phyloP scores from a whole-genome alignment of 176 grass and related monocot species.

The Musa itinerans region DNA sequence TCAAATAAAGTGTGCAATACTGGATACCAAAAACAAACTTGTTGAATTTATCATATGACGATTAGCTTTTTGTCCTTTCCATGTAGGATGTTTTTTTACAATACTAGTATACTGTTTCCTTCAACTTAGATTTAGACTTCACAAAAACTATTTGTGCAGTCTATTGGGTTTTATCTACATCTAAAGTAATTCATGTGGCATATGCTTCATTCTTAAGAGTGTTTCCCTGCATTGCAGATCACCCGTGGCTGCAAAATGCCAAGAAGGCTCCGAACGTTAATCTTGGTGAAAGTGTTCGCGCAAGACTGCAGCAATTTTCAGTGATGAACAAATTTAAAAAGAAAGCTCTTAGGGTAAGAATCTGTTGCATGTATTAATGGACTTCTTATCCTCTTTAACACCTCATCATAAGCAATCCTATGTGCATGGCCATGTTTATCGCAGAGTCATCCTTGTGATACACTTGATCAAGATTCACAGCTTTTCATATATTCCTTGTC shows the following conservation, averaged over 20 bases:
- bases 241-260: conserved; percentile 14
- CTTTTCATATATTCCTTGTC: neutral
- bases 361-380: neutral
- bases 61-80: neutral
- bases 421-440: neutral
- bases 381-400: neutral
- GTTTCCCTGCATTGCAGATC: conserved; percentile 6
- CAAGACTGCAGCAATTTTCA: conserved; percentile 18
- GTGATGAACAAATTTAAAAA: conserved; percentile 25
- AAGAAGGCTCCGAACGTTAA: conserved; percentile 13
- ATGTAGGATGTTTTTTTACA: neutral
- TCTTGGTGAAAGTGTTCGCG: conserved; percentile 16
- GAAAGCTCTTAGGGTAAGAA: conserved; percentile 12
- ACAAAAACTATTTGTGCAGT: neutral
- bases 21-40: too few relatives aligned
- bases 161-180: neutral
- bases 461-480: neutral
- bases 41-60: too few relatives aligned
- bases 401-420: neutral
- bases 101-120: neutral
- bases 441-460: neutral
- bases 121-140: neutral
- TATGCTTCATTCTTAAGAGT: neutral
- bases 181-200: neutral
- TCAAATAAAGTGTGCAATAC: too few relatives aligned